Evolutionary conservation across 192 early-diverging fungal genomes (phyloP), one percentile per base, ranked within the genome.

Genomic region (Coemansia sp.): DNA sequence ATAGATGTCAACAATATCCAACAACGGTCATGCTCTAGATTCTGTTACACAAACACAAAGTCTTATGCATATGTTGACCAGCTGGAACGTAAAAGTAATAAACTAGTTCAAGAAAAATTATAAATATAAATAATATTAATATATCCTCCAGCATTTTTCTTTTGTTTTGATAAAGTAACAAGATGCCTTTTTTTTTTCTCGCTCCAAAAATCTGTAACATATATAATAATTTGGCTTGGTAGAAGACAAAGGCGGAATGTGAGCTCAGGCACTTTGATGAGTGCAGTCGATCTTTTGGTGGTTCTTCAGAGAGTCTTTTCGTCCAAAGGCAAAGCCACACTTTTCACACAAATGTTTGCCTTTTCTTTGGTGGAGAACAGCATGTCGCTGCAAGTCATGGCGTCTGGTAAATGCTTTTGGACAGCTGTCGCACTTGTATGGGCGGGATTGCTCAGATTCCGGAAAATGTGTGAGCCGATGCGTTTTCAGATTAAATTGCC

Each of bases 401-500:
- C 91, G 88, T 23, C 93, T 80, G 0, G 86, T 86, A 61, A 95
- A 95, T 1, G 88, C 78, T 52, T 86, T 84, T 20, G 63, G 52
- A 77, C 93, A 95, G 17, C 72, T 57, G 9, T 77, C 61, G 64
- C 88, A 89, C 25, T 80, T 68, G 75, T 85, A 92, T 2, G 85
- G 84, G 54, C 88, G 77, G 7, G 83, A 75, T 39, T 60, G 70
- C 30, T 67, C 23, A 51, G 78, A 70, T 51, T 80, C 70, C 19
- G 83, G 72, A 62, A 86, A 75, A 75, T 95, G 94, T 9, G 88
- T 88, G 39, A 85, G 74, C 61, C 88, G 75, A 65, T 96, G 92
- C 0, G 88, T 88, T 70, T 87, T 88, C 30, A 96, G 84, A 70
- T 94, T 96, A 70, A 89, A 96, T 32, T 85, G 86, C 32, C 93